Conservation (phyloP, 2,329 filamentous ascomycete species). For the Niveomyces coronatus region DNA sequence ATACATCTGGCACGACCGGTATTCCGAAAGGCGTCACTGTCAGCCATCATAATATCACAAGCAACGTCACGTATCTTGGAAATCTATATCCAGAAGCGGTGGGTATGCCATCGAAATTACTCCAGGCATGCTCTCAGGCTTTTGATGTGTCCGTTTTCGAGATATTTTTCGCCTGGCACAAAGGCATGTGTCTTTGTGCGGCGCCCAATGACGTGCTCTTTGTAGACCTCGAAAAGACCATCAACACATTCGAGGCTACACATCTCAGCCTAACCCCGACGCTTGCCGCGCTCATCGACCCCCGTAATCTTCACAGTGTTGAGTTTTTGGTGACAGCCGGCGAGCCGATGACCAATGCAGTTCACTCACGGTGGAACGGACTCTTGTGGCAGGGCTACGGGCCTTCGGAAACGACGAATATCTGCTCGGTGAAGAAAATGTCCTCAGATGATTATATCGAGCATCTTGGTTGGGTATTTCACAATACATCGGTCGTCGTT, state of each 20-base stretch:
- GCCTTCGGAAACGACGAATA: slow-evolving; percentile 79
- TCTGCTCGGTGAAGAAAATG: slow-evolving; percentile 67
- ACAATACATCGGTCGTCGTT: slow-evolving; percentile 68
- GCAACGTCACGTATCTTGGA: slow-evolving; percentile 60
- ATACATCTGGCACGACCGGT: slow-evolving; percentile 76
- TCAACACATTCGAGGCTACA: slow-evolving; percentile 54
- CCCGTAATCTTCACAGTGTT: slow-evolving; percentile 57
- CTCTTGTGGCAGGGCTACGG: slow-evolving; percentile 74
- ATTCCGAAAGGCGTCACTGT: slow-evolving; percentile 71
- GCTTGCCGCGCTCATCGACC: slow-evolving; percentile 65
- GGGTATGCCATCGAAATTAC: slow-evolving; percentile 40
- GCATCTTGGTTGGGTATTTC: slow-evolving; percentile 65
- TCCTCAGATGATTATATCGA: slow-evolving; percentile 47
- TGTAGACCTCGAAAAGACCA: slow-evolving; percentile 56
- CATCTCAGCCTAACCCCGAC: slow-evolving; percentile 82
- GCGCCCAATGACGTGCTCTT: slow-evolving; percentile 66
- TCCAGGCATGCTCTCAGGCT: slow-evolving; percentile 75
- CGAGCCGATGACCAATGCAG: slow-evolving; percentile 64
- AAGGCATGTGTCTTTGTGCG: slow-evolving; percentile 69
- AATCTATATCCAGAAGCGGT: slow-evolving; percentile 49
- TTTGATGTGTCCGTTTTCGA: slow-evolving; percentile 89
- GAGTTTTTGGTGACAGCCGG: slow-evolving; percentile 72
- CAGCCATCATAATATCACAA: slow-evolving; percentile 64
- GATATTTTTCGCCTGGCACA: slow-evolving; percentile 75
- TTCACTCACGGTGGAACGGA: slow-evolving; percentile 58